Evolutionary conservation across 805 yeast species (phyloP), one percentile per base, ranked within the genome.

Genomic region (Candida chilensis): DNA sequence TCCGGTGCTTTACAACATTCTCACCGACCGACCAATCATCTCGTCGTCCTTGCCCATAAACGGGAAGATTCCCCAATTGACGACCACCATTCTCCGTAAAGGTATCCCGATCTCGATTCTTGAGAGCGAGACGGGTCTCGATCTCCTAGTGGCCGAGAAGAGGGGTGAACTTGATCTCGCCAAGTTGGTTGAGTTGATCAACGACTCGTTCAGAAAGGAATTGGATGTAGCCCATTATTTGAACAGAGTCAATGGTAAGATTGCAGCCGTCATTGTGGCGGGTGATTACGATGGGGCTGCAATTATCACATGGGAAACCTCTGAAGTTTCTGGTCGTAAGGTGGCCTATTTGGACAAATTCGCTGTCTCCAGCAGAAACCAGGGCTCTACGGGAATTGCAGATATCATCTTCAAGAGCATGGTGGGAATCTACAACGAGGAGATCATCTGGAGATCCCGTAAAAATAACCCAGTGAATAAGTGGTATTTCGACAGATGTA

Each of bases 261-360:
- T 90, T 4, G 88, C 96, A 0, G 80, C 83, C 0, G 51, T 92
- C 8, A 77, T 92, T 11, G 69, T 92, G 10, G 85, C 90, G 3
- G 97, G 97, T 1, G 92, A 90, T 46, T 92, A 92, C 50, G 96
- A 88, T 40, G 97, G 97, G 3, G 87, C 85, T 12, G 96, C 97
- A 0, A 80, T 92, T 11, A 69, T 90, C 20, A 92, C 98, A 0
- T 80, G 85, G 74, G 98, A 90, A 43, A 33, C 38, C 25, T 35
- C 50, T 1, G 35, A 41, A 3, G 44, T 47, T 2, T 39, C 47
- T 4, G 48, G 45, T 3, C 38, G 49, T 6, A 44, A 44, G 16
- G 66, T 86, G 19, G 84, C 95, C 0, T 92, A 92, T 41, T 61
- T 92, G 30, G 98, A 92, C 52, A 92, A 92, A 52, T 86, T 92